phyloP scores from a whole-genome alignment of 495 filamentous ascomycete species.

The Aspergillus sparsus region DNA sequence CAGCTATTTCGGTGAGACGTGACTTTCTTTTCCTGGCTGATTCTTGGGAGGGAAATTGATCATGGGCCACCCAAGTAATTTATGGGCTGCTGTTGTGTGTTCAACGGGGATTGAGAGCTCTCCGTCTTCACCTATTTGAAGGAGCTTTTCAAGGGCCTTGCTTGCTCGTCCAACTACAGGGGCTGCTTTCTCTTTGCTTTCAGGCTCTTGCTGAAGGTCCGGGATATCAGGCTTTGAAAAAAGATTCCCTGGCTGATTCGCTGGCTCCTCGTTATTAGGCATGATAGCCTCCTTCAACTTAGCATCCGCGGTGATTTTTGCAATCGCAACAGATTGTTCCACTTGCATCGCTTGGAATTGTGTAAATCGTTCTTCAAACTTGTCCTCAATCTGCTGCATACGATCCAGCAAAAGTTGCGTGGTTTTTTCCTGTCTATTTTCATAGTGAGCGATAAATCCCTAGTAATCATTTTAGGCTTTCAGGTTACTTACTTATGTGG shows the following conservation, averaged over 20 bases:
- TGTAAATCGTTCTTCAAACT: constrained; percentile 19
- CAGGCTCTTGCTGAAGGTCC: constrained; percentile 10
- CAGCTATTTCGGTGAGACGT: no score
- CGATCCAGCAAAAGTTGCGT: constrained; percentile 41
- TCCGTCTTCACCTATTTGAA: constrained; percentile 39
- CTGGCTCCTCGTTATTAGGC: constrained; percentile 12
- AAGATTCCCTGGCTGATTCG: constrained; percentile 16
- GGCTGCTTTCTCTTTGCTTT: constrained; percentile 22
- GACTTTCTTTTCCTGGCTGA: no score
- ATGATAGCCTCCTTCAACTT: constrained; percentile 16
- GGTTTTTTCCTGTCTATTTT: constrained; percentile 43
- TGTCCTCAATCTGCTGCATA: constrained; percentile 34
- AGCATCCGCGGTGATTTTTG: constrained; percentile 6
- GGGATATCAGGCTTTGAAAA: constrained; percentile 24
- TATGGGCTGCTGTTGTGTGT: constrained; percentile 80
- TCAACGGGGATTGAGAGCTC: constrained; percentile 70
- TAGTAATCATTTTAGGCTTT: background rate
- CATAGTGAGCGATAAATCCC: background rate
- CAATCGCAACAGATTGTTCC: constrained; percentile 16
- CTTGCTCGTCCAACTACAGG: constrained; percentile 1
- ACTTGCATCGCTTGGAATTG: constrained; percentile 23
- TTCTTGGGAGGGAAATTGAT: no score
- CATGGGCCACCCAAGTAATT: constrained; percentile 69
- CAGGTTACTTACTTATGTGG: constrained; percentile 54
- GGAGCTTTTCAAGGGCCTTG: constrained; percentile 4